Base-by-base conservation (phyloP, 2,329 filamentous ascomycete species). In the Thyridium curvatum region DNA sequence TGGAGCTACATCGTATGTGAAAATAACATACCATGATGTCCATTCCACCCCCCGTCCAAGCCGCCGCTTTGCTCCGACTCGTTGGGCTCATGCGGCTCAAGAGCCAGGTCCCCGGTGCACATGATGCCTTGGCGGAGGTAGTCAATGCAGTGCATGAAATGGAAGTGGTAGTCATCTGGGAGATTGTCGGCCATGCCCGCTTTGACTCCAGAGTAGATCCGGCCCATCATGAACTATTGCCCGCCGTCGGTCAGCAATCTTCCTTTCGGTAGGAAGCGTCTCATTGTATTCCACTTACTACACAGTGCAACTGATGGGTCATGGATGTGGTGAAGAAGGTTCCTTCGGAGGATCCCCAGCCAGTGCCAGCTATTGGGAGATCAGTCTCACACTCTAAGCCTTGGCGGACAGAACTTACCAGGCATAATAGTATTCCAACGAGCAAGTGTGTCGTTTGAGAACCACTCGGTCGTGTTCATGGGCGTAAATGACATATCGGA, bases 71-170 rank as follows among this genome's bases (percentile, higher is more conserved):
- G 56, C 35, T 60, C 55, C 0, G 60, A 54, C 41, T 65, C 64
- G 3, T 57, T 60, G 2, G 58, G 59, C 41, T 55, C 54, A 8
- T 59, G 53, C 9, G 59, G 57, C 46, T 63, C 60, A n/a, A 62
- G 40, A 5, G 59, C 55, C 35, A 60, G 50, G 41, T 64, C 60
- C 31, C 55, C 57, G 8, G 52, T 53, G 31, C 62, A 66, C 59
- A 65, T 61, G 39, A 64, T 56, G 6, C 58, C 55, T 41, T 66
- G 62, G 8, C 63, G 53, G 41, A 66, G 52, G 37, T 66, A 66
- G 42, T 63, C 61, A 39, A 66, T 58, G 49, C 63, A 66, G 47
- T 68, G 62, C 34, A 61, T 54, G 46, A 60, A 65, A 44, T 67
- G 64, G 39, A 45, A 43, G 41, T 55, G 45, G 34, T 54, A 53